Evolutionary conservation across 2,329 filamentous ascomycete species (phyloP).

Genomic region (Chaetomium sp.): DNA sequence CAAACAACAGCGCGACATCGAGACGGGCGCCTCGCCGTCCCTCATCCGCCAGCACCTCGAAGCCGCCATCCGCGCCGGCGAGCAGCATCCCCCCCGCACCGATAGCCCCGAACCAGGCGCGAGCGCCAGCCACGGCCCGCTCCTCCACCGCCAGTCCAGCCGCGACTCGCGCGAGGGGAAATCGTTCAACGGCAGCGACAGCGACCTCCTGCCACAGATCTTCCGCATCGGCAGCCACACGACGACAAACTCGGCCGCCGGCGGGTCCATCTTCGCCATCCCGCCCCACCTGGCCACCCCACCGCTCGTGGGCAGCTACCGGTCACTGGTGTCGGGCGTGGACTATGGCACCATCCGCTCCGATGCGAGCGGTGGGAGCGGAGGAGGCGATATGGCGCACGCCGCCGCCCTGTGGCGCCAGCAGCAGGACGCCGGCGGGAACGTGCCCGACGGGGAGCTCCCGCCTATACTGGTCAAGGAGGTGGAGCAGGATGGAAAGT

Average conservation of each 20-base stretch:
- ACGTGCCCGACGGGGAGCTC: conserved; percentile 58
- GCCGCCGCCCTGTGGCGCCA: conserved; percentile 56
- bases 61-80: conserved; percentile 39
- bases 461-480: conserved; percentile 85
- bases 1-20: conserved; percentile 39
- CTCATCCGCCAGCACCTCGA: conserved; percentile 58
- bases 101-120: conserved; percentile 36
- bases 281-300: conserved; percentile 66
- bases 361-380: conserved; percentile 39
- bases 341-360: conserved; percentile 59
- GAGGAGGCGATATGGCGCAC: conserved; percentile 53
- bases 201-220: conserved; percentile 14
- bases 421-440: conserved; percentile 54
- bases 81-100: conserved; percentile 33
- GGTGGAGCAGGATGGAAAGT: conserved; percentile 82
- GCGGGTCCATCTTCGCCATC: conserved; percentile 57
- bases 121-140: background rate
- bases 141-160: conserved; percentile 22
- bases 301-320: conserved; percentile 72
- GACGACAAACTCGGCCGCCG: conserved; percentile 35
- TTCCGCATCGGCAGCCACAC: conserved; percentile 39
- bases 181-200: conserved; percentile 42
- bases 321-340: conserved; percentile 46
- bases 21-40: conserved; percentile 42
- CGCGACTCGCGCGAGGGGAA: conserved; percentile 50